These are phyloP conservation scores for Gossypium davidsonii DNA, from an alignment of 441 rosid genomes.

Conservation along the genomic window DNA sequence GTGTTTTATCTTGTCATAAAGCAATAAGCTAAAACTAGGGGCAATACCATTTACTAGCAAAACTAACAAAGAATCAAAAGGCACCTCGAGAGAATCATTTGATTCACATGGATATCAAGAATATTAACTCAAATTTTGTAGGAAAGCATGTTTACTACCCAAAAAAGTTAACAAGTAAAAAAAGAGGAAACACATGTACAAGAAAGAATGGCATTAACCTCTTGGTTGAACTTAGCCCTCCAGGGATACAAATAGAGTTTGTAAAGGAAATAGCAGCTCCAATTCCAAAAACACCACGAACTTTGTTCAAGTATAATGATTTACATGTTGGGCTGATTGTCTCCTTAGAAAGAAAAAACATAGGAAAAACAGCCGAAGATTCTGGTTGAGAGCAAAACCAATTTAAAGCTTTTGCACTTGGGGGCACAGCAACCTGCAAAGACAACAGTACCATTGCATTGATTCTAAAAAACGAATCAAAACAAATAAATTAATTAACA, in stretches of 20 bases:
- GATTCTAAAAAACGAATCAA: background rate
- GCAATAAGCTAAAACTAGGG: background rate
- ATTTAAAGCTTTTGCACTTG: slow-evolving; percentile 71
- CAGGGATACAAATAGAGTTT: slow-evolving; percentile 25
- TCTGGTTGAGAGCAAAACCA: slow-evolving; percentile 78
- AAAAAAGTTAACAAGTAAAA: background rate
- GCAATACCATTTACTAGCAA: background rate
- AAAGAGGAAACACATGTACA: slow-evolving; percentile 8
- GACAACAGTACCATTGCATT: background rate
- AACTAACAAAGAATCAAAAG: background rate
- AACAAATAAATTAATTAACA: background rate
- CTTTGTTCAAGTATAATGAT: slow-evolving; percentile 46
- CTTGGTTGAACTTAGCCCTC: slow-evolving; percentile 27
- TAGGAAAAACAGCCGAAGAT: slow-evolving; percentile 52
- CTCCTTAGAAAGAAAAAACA: slow-evolving; percentile 75
- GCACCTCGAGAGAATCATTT: background rate
- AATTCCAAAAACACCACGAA: slow-evolving; percentile 68
- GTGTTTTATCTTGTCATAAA: background rate
- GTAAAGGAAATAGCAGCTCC: slow-evolving; percentile 74
- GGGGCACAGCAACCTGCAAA: slow-evolving; percentile 80
- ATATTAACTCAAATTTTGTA: background rate
- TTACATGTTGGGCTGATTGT: slow-evolving; percentile 37
- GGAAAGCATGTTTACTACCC: background rate
- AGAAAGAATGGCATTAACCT: slow-evolving; percentile 35
- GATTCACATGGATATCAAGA: background rate